Evolutionary conservation across 768 basidiomycete species (phyloP), one percentile per base, ranked within the genome.

Genomic region (Rhodocollybia butyracea): DNA sequence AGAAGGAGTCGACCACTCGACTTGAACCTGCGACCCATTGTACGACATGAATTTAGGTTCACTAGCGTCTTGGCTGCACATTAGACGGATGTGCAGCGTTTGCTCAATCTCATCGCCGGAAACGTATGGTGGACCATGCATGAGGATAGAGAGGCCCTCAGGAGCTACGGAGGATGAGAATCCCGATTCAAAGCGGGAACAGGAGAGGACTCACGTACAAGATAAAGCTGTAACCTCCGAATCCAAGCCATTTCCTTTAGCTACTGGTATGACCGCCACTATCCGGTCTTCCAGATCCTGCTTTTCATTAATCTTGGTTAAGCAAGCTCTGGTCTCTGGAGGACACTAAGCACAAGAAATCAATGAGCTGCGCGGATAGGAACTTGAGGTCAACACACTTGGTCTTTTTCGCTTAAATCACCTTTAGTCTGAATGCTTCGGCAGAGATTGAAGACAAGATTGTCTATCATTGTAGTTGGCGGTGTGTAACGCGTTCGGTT

Each of bases 241-340:
- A 19, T 74, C 55, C 29, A 77, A 61, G 17, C 64, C 64, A 30
- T 68, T 64, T 4, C 70, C 64, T 58, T 76, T 73, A 8, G 84
- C 88, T 29, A 94, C 63, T n/a, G 90, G 85, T 53, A 94, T 82
- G n/a, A 92, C 89, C 29, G 83, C 74, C 26, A 84, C 73, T 62
- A 94, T 69, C 48, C 89, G 79, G 59, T 89, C 86, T 2, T 72
- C 53, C 38, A 74, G 67, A 21, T 73, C 76, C 1, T 65, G 60
- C 68, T 88, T 91, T 61, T 72, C 61, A 62, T 92, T 91, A 31
- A 75, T 79, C 61, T 79, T 81, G 3, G 82, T 86, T 29, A 92
- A 72, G 70, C 93, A 95, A 46, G 84, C 88, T 62, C 85, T 76
- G 46, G 89, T 89, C 22, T 83, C 88, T 21, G 66, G 52, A 19